Percentiles rank a stretch among this genome's conserved stretches.
phyloP scores from a whole-genome alignment of 2,329 filamentous ascomycete genomes.

The Dothiorella sarmentorum region DNA sequence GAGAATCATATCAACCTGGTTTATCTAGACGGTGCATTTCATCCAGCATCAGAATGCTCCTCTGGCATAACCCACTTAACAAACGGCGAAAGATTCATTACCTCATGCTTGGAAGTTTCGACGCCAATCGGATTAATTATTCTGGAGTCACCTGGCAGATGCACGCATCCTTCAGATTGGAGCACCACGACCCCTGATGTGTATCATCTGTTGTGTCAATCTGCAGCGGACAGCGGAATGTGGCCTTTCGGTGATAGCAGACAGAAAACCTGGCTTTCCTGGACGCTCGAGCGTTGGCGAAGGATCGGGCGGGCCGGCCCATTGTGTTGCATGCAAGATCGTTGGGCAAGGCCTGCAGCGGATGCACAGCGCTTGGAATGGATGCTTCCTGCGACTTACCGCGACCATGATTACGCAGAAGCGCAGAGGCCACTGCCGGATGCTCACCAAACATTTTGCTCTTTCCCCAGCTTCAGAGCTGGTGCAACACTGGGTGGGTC shows the following conservation, averaged over 20 bases:
- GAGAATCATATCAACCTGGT: too few species aligned
- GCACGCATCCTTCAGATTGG: neutral
- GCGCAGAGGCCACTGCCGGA: neutral
- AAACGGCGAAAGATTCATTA: neutral
- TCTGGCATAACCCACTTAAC: too few species aligned
- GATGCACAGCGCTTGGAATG: neutral
- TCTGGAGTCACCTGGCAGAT: neutral
- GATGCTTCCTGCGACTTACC: neutral
- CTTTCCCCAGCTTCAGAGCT: neutral
- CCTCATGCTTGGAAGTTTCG: neutral
- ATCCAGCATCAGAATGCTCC: too few species aligned
- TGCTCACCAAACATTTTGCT: neutral
- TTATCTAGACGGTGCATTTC: too few species aligned
- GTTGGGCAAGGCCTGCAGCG: neutral
- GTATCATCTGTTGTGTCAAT: neutral
- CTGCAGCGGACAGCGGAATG: neutral
- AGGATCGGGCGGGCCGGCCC: neutral
- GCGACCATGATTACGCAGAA: neutral
- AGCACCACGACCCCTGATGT: neutral
- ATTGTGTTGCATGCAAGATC: neutral
- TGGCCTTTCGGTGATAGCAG: neutral
- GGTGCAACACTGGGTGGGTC: neutral
- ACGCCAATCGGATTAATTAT: neutral
- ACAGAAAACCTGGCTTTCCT: neutral
- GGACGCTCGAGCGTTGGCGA: neutral